Conservation (phyloP, 139 green algal genomes). For the Dunaliella primolecta region DNA sequence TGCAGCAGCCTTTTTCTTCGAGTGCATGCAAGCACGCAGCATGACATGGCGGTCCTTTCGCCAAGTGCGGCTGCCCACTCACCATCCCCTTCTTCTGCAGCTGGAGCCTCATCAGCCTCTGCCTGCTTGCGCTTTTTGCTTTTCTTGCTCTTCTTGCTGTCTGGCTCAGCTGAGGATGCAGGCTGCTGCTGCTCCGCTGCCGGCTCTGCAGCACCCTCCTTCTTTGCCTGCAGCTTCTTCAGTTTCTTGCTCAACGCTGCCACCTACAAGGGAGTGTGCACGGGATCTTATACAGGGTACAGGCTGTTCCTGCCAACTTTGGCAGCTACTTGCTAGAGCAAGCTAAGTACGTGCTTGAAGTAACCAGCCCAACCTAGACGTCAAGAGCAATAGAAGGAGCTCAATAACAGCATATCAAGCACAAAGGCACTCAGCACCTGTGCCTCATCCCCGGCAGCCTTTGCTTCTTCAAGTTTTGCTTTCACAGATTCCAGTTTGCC, state of each 20-base stretch:
- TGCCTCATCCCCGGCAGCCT: too few relatives aligned
- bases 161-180: not conserved
- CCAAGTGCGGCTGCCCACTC: slow-evolving; percentile 9
- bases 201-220: slow-evolving; percentile 8
- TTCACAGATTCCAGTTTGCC: slow-evolving; percentile 14
- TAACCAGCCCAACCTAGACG: too few relatives aligned
- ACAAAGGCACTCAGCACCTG: too few relatives aligned
- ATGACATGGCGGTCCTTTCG: too few relatives aligned
- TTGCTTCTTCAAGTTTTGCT: too few relatives aligned
- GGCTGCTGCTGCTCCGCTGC: slow-evolving; percentile 18
- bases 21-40: too few relatives aligned
- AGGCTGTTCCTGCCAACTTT: slow-evolving; percentile 9
- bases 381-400: too few relatives aligned
- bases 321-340: slow-evolving; percentile 26
- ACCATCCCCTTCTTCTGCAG: slow-evolving; percentile 11
- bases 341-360: too few relatives aligned
- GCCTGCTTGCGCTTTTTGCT: slow-evolving; percentile 18
- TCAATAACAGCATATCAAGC: too few relatives aligned
- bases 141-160: slow-evolving; percentile 17
- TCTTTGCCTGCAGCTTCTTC: slow-evolving; percentile 14
- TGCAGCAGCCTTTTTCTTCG: too few relatives aligned
- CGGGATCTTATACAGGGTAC: too few relatives aligned
- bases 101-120: slow-evolving; percentile 2
- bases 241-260: slow-evolving; percentile 19
- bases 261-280: slow-evolving; percentile 32